Evolutionary conservation across 495 filamentous ascomycete species (phyloP).

Genomic region (Tuber aestivum): DNA sequence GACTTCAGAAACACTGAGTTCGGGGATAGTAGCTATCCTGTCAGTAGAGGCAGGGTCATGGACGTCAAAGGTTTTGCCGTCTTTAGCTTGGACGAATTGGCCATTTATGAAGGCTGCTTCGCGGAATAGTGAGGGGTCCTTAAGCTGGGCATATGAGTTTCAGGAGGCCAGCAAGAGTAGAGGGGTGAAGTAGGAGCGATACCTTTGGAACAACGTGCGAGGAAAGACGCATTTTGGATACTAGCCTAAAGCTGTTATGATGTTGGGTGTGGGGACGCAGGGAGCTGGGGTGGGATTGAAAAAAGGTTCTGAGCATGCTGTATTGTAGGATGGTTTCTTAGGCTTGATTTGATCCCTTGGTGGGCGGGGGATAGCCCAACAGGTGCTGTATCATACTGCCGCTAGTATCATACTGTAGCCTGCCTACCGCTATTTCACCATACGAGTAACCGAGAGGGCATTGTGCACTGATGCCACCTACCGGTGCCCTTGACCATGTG

Average conservation of each 20-base stretch:
- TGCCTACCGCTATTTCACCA: background rate
- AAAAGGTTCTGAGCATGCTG: conserved; percentile 25
- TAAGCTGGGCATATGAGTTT: conserved; percentile 52
- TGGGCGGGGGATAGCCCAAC: background rate
- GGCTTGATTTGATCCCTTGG: background rate
- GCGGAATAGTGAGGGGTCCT: conserved; percentile 75
- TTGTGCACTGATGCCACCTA: background rate
- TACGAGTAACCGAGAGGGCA: too few species aligned
- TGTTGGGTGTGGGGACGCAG: conserved; percentile 19
- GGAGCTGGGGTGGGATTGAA: conserved; percentile 8
- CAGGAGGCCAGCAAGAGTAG: background rate
- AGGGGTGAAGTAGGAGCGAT: background rate
- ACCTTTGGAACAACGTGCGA: conserved; percentile 32
- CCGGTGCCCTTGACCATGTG: background rate
- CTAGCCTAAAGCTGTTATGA: background rate
- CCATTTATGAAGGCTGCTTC: conserved; percentile 77
- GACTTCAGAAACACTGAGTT: conserved; percentile 58
- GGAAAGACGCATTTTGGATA: conserved; percentile 29
- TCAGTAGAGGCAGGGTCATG: conserved; percentile 61
- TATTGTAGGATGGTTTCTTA: background rate
- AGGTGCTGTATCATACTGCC: background rate
- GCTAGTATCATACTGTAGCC: background rate
- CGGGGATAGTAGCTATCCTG: conserved; percentile 65
- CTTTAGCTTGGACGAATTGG: conserved; percentile 69
- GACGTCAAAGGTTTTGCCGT: conserved; percentile 70